Evolutionary conservation across 805 yeast genomes (phyloP), one percentile per base, ranked within the genome.

Genomic region (Pichia exigua): DNA sequence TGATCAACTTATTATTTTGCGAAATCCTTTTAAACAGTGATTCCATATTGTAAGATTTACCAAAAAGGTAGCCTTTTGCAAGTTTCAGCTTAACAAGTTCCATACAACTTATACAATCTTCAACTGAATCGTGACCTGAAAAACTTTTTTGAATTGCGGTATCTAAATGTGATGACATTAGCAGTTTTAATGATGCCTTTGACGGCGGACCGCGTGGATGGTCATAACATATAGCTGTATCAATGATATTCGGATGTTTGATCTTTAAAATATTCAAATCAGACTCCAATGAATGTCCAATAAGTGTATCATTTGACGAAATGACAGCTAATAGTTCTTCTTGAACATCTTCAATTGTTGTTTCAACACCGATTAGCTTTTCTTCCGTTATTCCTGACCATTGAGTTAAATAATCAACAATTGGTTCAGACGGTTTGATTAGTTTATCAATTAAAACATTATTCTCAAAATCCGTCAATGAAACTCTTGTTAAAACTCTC

Each of bases 251-350:
- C 2, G 87, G 83, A 64, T 92, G 98, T 46, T 82, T 74, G 17
- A 94, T 59, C 58, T 77, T 76, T 62, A 94, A 66, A 3, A 82
- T 95, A 12, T 75, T 72, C 46, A 92, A 71, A 65, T 92, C 99
- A 22, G 85, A 82, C 55, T 91, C 92, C 30, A 92, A 70, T 0
- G 98, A 92, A 65, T 92, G 99, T 1, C 99, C 98, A 48, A 92
- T 77, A 22, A 92, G 62, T 15, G 83, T 73, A 63, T 90, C 97
- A 18, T 71, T 68, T 2, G 75, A 60, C n/a, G 74, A 68, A 3
- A 92, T 70, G 1, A 76, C 58, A 2, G 62, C 56, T 2, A 78
- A 47, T 7, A 94, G 52, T 59, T 75, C 71, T 2, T 73, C 54
- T 64, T 90, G 97, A 2, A 88, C 79, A 58, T 91, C 95, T 18